Evolutionary conservation across 1,139 yeast genomes (phyloP).

Genomic region (Taphrina pruni): DNA sequence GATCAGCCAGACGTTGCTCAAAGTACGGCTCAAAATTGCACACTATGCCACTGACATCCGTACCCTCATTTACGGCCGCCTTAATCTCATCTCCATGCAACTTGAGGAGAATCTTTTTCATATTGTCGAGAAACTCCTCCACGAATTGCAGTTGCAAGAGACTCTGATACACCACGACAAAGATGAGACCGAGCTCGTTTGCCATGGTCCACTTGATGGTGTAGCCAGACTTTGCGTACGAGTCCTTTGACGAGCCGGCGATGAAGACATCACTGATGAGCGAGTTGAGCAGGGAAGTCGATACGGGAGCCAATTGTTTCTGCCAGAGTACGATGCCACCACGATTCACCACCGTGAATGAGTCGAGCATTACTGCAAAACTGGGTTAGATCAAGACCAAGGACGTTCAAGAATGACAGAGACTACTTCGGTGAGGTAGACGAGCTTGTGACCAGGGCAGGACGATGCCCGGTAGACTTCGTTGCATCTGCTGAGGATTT

Average conservation of each 20-base stretch:
- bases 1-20: constrained; percentile 50
- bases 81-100: constrained; percentile 49
- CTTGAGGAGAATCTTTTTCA: constrained; percentile 51
- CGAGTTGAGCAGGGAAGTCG: constrained; percentile 57
- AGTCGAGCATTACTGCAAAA: constrained; percentile 58
- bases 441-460: too few species aligned
- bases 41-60: constrained; percentile 47
- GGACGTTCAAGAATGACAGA: too few species aligned
- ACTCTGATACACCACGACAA: constrained; percentile 51
- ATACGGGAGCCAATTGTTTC: constrained; percentile 52
- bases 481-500: background rate
- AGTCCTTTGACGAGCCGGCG: constrained; percentile 47
- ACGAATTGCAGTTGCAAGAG: constrained; percentile 52
- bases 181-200: constrained; percentile 50
- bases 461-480: too few species aligned
- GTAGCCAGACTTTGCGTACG: constrained; percentile 50
- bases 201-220: constrained; percentile 53
- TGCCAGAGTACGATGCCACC: constrained; percentile 66
- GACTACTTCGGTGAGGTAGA: too few species aligned
- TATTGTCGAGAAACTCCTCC: constrained; percentile 52
- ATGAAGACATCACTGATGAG: constrained; percentile 61
- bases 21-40: constrained; percentile 51
- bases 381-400: too few species aligned
- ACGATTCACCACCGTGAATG: constrained; percentile 61
- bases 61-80: constrained; percentile 45